Base-by-base conservation (phyloP, 1,139 yeast genomes). In the Debaryomycetaceae sp. region DNA sequence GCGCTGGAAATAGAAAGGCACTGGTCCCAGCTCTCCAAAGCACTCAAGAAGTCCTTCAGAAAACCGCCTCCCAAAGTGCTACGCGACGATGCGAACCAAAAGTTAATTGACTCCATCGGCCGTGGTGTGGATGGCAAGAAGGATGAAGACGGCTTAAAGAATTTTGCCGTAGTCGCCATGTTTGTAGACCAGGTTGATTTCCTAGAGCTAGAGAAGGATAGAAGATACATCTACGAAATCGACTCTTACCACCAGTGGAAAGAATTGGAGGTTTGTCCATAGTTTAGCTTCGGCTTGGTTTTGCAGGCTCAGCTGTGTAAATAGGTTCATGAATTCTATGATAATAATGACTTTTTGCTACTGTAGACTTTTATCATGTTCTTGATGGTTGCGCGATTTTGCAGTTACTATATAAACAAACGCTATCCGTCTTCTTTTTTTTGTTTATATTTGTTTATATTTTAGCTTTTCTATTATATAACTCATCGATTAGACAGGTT, bases 101-200 rank as follows among this genome's bases (percentile, higher is more conserved):
- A 77, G 52, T 58, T 69, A 42, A 65, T 87, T 33, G 95, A 87
- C 59, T 77, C 85, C 40, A 83, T 87, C 38, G 71, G 78, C 37
- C 73, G 95, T 48, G 94, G 95, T 5, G 95, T 87, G 11, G 95
- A 87, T 59, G 96, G 95, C 6, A 75, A 81, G 38, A 77, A 81
- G 53, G 87, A 80, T 38, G 81, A 63, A 22, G 75, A 76, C 29
- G 95, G 94, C 1, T 67, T 76, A 43, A 81, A 78, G 53, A 81
- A 86, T 58, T 87, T 84, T 58, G 79, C 81, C 1, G 79, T 86
- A 18, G 75, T 85, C 26, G 82, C 85, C 29, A 61, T 87, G 67
- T 80, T 86, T 53, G 75, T 83, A 31, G 85, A 87, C 41, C 67
- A 72, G 40, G 95, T 84, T n/a, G 96, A 87, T 59, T 74, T 74